A percentile compares a stretch with the other conserved stretches of the same genome.
phyloP scores from a whole-genome alignment of 2,329 filamentous ascomycete genomes.

The Pseudogymnoascus sp. region DNA sequence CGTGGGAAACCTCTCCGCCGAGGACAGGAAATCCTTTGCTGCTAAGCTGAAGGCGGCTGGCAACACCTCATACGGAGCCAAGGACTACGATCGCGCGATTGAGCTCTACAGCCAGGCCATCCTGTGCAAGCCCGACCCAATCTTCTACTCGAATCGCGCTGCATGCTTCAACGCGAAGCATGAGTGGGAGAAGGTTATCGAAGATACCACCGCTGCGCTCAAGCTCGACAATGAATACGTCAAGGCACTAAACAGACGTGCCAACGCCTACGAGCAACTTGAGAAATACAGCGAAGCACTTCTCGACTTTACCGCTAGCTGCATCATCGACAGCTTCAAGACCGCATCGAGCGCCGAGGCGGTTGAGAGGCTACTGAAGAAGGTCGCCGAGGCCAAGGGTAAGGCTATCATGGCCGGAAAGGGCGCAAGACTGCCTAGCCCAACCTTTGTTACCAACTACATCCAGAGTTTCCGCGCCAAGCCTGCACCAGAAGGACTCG shows the following conservation, averaged over 20 bases:
- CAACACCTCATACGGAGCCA: conserved; percentile 91
- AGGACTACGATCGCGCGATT: conserved; percentile 90
- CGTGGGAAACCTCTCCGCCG: conserved; percentile 40
- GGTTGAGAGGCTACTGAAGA: conserved; percentile 90
- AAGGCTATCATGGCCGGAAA: conserved; percentile 78
- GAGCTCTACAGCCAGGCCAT: conserved; percentile 94
- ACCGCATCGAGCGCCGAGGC: conserved; percentile 82
- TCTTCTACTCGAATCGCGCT: conserved; percentile 98
- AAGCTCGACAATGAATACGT: conserved; percentile 91
- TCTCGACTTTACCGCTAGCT: conserved; percentile 95
- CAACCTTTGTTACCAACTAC: conserved; percentile 97
- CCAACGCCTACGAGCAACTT: conserved; percentile 92
- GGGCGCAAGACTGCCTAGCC: conserved; percentile 79
- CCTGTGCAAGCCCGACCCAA: conserved; percentile 90
- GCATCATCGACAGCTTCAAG: conserved; percentile 96
- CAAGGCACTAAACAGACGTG: conserved; percentile 93
- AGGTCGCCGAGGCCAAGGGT: conserved; percentile 90
- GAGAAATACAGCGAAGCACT: conserved; percentile 88
- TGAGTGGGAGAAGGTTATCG: conserved; percentile 92
- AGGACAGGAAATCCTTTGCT: conserved; percentile 80
- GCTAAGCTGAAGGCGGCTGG: conserved; percentile 89
- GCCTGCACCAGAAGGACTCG: conserved; percentile 70
- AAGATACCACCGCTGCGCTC: conserved; percentile 92
- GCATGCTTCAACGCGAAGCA: conserved; percentile 92
- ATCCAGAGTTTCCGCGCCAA: conserved; percentile 93